phyloP scores from a whole-genome alignment of 202 grass and related monocot genomes.

The Musa balbisiana region DNA sequence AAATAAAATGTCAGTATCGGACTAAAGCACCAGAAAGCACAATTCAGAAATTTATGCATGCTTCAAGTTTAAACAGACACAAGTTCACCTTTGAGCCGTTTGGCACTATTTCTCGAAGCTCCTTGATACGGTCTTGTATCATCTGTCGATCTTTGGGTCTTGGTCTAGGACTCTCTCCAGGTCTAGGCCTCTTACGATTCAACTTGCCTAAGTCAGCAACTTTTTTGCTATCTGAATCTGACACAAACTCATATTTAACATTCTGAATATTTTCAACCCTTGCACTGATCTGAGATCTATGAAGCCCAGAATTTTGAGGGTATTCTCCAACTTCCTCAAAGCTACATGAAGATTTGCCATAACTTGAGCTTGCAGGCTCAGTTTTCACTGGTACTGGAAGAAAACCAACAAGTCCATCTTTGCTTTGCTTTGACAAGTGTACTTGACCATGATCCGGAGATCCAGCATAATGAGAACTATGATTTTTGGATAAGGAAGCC shows the following conservation, averaged over 20 bases:
- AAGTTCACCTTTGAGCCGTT: constrained; percentile 83
- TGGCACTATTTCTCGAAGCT: constrained; percentile 84
- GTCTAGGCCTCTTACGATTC: constrained; percentile 68
- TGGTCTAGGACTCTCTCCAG: constrained; percentile 67
- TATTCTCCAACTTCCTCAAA: constrained; percentile 33
- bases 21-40: neutral
- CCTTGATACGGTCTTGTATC: constrained; percentile 92
- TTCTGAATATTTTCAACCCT: constrained; percentile 59
- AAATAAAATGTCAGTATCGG: neutral
- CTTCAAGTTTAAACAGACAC: neutral
- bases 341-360: constrained; percentile 40
- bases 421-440: constrained; percentile 28
- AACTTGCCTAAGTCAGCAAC: constrained; percentile 50
- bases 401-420: constrained; percentile 26
- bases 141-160: constrained; percentile 86
- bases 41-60: no score
- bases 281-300: constrained; percentile 82
- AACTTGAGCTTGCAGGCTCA: constrained; percentile 35
- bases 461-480: constrained; percentile 39
- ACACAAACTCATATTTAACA: constrained; percentile 52
- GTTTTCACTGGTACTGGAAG: constrained; percentile 35
- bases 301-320: constrained; percentile 44
- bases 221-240: constrained; percentile 74
- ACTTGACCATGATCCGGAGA: neutral
- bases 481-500: constrained; percentile 50